Evolutionary conservation across 1,284 basidiomycete species (phyloP).

Genomic region (Uromyces viciae-fabae): DNA sequence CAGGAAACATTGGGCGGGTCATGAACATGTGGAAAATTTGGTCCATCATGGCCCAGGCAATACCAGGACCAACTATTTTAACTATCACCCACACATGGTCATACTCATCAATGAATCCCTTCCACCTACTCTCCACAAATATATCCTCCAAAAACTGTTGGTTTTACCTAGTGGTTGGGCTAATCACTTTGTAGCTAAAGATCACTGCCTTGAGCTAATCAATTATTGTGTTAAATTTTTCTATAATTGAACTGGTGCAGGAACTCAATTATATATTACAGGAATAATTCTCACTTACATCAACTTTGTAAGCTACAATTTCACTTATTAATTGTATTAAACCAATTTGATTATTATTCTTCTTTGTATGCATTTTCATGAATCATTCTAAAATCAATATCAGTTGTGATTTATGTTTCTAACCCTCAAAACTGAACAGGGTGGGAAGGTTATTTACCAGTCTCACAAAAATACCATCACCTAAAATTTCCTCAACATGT

Average conservation of each 20-base stretch:
- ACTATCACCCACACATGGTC: not conserved
- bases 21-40: conserved; percentile 19
- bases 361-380: not conserved
- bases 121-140: not conserved
- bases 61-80: not conserved
- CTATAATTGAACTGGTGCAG: not conserved
- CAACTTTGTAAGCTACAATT: not conserved
- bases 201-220: not conserved
- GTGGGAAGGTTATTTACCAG: not conserved
- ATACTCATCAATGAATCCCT: not conserved
- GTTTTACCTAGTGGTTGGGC: not conserved
- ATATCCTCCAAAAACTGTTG: not conserved
- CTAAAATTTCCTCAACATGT: not conserved
- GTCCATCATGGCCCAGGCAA: not conserved
- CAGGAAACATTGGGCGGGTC: not conserved
- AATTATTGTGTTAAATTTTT: not conserved
- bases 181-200: not conserved
- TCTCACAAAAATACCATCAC: not conserved
- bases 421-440: not conserved
- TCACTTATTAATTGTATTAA: not conserved
- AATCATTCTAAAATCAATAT: no score
- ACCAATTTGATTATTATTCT: not conserved
- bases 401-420: not conserved
- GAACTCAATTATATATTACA: not conserved
- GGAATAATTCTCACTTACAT: not conserved